Base-by-base conservation (phyloP, 768 basidiomycete genomes). In the Psilocybe tampanensis region DNA sequence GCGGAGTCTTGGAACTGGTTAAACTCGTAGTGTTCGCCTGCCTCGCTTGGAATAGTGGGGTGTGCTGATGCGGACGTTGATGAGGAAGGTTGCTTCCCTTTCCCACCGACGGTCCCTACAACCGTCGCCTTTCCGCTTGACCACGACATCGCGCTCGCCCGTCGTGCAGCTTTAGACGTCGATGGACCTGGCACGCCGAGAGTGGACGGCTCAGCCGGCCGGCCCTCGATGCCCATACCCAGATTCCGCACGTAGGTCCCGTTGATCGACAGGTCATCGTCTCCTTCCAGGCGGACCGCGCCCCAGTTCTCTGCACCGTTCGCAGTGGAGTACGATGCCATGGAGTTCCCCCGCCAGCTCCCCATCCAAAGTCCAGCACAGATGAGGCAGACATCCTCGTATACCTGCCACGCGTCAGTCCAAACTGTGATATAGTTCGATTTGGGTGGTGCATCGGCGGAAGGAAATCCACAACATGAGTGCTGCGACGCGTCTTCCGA, bases 361-460 rank as follows among this genome's bases (percentile, higher is more conserved):
- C 90, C 88, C 64, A 87, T 81, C 90, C 90, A 93, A n/a, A 92
- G 77, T 2, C 89, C 85, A 0, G 90, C 92, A 64, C 92, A 93
- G 44, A 92, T 76, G 39, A 92, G 75, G 59, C 92, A 94, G 19
- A 89, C 87, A 58, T 94, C 92, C 71, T 94, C 92, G 63, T 94
- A 94, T 12, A 93, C 76, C 22, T 84, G 82, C 90, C 90, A 92
- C 8, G 82, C 81, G 59, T 92, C 92, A 13, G 84, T 79, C 88
- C 89, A 91, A 2, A 77, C 62, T 3, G 83, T 76, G 18, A 80
- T 66, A 8, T 75, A 57, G 53, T 76, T 80, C 11, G 72, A 68
- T 64, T 74, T 80, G 4, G 64, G 45, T 24, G 62, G 41, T 23
- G 70, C 67, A 15, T 67, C 39, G 29, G 70, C 66, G 13, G 72